phyloP scores from a whole-genome alignment of 2,329 filamentous ascomycete species.

The Trichoderma aggressivum region DNA sequence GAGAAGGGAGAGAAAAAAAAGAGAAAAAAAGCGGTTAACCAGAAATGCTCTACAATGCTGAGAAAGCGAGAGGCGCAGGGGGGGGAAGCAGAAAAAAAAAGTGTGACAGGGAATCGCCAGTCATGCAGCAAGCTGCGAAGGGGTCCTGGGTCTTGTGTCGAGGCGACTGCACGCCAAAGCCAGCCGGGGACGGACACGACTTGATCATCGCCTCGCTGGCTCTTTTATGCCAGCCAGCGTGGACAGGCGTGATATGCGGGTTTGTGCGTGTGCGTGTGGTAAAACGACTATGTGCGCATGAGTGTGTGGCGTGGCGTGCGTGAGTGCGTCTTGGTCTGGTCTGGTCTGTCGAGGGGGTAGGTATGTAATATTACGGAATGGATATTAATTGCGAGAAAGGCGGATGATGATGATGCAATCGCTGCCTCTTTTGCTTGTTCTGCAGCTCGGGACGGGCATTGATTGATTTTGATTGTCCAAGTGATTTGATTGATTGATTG shows the following conservation, averaged over 20 bases:
- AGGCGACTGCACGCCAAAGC: conserved; percentile 23
- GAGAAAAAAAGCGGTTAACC: background rate
- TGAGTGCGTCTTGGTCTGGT: background rate
- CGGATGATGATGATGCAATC: conserved; percentile 17
- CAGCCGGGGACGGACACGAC: conserved; percentile 25
- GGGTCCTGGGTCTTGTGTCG: background rate
- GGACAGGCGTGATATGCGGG: conserved; percentile 16
- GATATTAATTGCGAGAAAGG: background rate
- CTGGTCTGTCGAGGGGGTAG: conserved; percentile 1
- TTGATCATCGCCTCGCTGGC: conserved; percentile 25
- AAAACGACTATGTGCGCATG: background rate
- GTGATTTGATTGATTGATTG: background rate
- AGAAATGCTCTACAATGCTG: conserved; percentile 3
- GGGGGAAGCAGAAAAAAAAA: background rate
- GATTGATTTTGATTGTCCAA: background rate
- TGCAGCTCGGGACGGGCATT: background rate
- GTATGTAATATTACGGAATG: background rate
- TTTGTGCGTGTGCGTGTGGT: conserved; percentile 6
- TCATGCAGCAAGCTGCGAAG: conserved; percentile 5
- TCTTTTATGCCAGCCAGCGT: conserved; percentile 18
- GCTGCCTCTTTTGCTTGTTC: background rate
- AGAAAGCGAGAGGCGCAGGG: conserved; percentile 9
- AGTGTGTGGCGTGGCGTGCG: background rate
- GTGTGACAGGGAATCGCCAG: conserved; percentile 14
- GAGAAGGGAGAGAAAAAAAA: background rate